Evolutionary conservation across 306 rosid species (phyloP).

Genomic region (Hippophae rhamnoides): DNA sequence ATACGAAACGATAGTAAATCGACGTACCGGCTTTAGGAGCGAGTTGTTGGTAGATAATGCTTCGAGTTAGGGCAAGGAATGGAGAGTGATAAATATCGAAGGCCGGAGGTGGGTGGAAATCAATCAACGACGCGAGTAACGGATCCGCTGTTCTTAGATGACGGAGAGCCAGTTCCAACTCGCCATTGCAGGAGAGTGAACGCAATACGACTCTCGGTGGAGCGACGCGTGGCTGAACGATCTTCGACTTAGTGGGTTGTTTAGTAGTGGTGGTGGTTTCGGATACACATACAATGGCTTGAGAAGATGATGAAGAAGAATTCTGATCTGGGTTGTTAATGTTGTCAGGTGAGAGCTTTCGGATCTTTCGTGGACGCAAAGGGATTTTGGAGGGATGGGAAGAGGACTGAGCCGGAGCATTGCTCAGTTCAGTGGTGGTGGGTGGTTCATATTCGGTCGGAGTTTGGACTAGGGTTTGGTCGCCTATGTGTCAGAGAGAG

Average conservation of each 20-base stretch:
- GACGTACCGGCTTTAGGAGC: constrained; percentile 94
- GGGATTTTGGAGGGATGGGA: constrained; percentile 83
- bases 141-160: constrained; percentile 82
- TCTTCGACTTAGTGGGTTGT: constrained; percentile 27
- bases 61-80: constrained; percentile 74
- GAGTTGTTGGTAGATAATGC: constrained; percentile 92
- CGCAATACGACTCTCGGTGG: constrained; percentile 37
- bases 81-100: constrained; percentile 78
- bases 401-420: constrained; percentile 46
- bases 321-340: constrained; percentile 31
- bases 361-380: constrained; percentile 88
- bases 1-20: constrained; percentile 77
- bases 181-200: constrained; percentile 66
- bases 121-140: constrained; percentile 57
- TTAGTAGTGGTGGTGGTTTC: constrained; percentile 13
- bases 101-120: constrained; percentile 56
- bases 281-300: constrained; percentile 15
- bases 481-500: constrained; percentile 13
- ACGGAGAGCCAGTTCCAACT: constrained; percentile 71
- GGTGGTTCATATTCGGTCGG: constrained; percentile 13
- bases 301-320: constrained; percentile 36
- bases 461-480: constrained; percentile 34
- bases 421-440: constrained; percentile 40
- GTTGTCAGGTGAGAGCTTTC: constrained; percentile 62
- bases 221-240: constrained; percentile 36